phyloP scores from a whole-genome alignment of 345 rosid species.

The Bretschneidera sinensis region DNA sequence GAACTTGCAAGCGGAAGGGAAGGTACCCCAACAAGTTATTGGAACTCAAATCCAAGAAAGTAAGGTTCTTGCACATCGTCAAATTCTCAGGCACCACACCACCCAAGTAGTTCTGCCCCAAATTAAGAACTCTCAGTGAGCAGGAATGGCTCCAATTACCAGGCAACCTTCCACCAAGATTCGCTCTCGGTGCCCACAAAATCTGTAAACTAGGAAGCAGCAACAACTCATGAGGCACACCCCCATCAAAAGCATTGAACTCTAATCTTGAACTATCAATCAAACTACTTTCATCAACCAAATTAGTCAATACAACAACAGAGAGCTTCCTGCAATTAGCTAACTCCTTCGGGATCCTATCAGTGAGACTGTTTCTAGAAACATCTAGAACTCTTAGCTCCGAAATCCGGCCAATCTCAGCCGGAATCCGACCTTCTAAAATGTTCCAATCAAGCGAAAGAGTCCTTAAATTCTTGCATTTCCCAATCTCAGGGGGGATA shows the following conservation, averaged over 20 bases:
- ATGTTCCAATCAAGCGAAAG: constrained; percentile 54
- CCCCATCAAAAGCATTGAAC: constrained; percentile 55
- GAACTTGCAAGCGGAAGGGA: constrained; percentile 40
- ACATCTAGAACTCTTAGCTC: constrained; percentile 58
- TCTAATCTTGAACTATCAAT: constrained; percentile 33
- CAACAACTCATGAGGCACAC: constrained; percentile 36
- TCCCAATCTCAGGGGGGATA: constrained; percentile 49
- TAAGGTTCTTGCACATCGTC: constrained; percentile 42
- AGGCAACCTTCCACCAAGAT: constrained; percentile 54
- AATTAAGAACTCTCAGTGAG: constrained; percentile 45
- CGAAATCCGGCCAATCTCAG: constrained; percentile 44
- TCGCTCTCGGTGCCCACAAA: constrained; percentile 71
- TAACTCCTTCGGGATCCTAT: constrained; percentile 44
- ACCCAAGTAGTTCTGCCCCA: constrained; percentile 43
- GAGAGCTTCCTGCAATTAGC: constrained; percentile 41
- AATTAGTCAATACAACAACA: constrained; percentile 46
- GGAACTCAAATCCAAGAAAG: constrained; percentile 60
- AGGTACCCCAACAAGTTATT: constrained; percentile 44
- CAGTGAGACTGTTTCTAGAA: constrained; percentile 54
- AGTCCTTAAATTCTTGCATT: constrained; percentile 38
- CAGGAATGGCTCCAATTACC: constrained; percentile 37
- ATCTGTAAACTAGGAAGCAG: constrained; percentile 40
- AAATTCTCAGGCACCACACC: constrained; percentile 38
- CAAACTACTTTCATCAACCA: constrained; percentile 18
- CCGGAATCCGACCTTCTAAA: constrained; percentile 48